Evolutionary conservation across 768 basidiomycete species (phyloP), one percentile per base, ranked within the genome.

Genomic region (Neoboletus subvelutipes): DNA sequence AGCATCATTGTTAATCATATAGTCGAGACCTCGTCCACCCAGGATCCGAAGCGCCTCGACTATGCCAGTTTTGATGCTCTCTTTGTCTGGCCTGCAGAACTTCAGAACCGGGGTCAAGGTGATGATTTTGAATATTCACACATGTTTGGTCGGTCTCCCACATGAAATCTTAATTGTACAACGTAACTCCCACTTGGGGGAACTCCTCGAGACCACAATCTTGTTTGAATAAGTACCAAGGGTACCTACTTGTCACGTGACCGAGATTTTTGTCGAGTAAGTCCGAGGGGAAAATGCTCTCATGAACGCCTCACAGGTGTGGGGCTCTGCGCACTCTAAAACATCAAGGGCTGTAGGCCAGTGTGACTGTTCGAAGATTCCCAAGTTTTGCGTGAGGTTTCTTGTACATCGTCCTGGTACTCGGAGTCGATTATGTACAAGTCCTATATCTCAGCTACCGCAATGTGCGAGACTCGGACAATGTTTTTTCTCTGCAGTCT

Each of bases 1-100:
- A 2, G 63, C 72, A 13, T 73, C 69, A 50, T 75, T 76, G 58
- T 77, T 76, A 43, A 73, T 54, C 24, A 75, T 60, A 41, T 72
- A 76, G 62, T 77, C 72, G n/a, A 75, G 54, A 5, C 70, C 71
- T 17, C 22, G 33, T 37, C 60, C 61, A 4, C 62, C 68, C 15
- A 77, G 59, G 36, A 72, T 55, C 36, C 54, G 54, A 12, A 63
- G 57, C 15, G 67, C 65, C 7, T 60, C 45, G 42, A 54, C 45
- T 17, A 58, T 59, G 2, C 68, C 64, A 8, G 41, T 51, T 4
- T 63, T 55, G 55, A 75, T 71, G 46, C 69, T 64, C n/a, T 39
- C 49, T 31, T 60, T 37, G 50, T 69, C 59, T 26, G 15, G 13
- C 3, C 37, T 6, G 22, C 13, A 26, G 42, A 17, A 43, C 9